Evolutionary conservation across 805 yeast species (phyloP).

Genomic region (Saccharomyces cerevisiae): DNA sequence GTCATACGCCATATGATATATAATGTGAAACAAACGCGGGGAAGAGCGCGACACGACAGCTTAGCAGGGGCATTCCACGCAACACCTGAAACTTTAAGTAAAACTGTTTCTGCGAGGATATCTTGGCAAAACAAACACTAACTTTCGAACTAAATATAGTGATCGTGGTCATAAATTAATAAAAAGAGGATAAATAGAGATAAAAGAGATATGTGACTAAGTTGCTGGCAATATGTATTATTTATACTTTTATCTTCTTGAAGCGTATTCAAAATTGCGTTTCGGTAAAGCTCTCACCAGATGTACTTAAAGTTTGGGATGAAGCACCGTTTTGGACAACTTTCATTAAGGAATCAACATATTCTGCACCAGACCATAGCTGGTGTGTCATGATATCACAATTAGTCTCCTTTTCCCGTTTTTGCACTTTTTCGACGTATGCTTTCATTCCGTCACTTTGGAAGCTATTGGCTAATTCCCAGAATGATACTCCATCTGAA

Average conservation of each 20-base stretch:
- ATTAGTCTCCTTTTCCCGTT: conserved; percentile 35
- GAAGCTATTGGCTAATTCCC: conserved; percentile 43
- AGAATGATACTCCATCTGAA: conserved; percentile 42
- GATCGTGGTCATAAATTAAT: neutral
- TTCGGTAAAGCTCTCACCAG: conserved; percentile 40
- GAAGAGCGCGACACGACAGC: neutral
- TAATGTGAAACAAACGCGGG: neutral
- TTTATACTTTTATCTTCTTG: too few species aligned
- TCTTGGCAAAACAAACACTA: neutral
- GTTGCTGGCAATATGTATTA: too few species aligned
- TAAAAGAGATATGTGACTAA: neutral
- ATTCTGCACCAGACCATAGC: conserved; percentile 56
- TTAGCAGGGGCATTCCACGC: neutral
- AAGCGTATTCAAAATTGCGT: conserved; percentile 13
- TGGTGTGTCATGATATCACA: conserved; percentile 54
- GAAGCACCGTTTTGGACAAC: conserved; percentile 38
- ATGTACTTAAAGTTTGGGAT: conserved; percentile 34
- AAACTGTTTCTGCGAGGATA: neutral
- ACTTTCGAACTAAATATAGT: neutral
- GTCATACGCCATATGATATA: neutral
- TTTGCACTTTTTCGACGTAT: conserved; percentile 46
- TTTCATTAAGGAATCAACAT: conserved; percentile 38
- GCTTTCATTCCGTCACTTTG: conserved; percentile 50
- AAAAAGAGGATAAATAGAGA: neutral
- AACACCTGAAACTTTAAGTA: neutral